Evolutionary conservation across 352 stramenopile genomes (phyloP).

Genomic region (Thraustochytrium striatum): DNA sequence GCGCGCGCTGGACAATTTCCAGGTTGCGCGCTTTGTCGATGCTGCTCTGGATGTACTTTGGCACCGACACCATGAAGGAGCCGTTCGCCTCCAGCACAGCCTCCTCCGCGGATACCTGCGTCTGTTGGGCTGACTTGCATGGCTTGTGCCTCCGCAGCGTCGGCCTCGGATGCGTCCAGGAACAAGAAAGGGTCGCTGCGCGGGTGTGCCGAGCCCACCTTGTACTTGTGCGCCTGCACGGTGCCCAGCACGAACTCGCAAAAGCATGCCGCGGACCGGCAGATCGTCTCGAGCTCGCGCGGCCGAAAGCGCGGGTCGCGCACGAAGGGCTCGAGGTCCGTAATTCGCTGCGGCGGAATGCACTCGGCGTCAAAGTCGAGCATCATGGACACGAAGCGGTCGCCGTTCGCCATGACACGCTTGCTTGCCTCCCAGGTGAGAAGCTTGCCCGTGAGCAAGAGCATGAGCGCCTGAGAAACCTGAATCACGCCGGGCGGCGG

Average conservation of each 20-base stretch:
- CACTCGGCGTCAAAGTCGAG: slow-evolving; percentile 52
- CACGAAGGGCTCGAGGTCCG: slow-evolving; percentile 56
- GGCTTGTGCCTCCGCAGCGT: not conserved
- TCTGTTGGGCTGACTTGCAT: slow-evolving; percentile 2
- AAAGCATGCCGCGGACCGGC: slow-evolving; percentile 73
- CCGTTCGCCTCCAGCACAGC: not conserved
- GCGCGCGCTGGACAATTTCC: not conserved
- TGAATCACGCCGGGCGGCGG: slow-evolving; percentile 58
- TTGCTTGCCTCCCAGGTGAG: slow-evolving; percentile 54
- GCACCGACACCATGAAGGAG: slow-evolving; percentile 42
- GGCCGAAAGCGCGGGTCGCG: slow-evolving; percentile 58
- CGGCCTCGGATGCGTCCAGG: slow-evolving; percentile 25
- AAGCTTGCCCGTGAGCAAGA: slow-evolving; percentile 55
- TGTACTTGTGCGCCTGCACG: slow-evolving; percentile 56
- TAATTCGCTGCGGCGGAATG: slow-evolving; percentile 52
- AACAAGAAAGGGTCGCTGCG: slow-evolving; percentile 40
- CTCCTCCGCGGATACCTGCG: not conserved
- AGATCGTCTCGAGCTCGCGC: slow-evolving; percentile 66
- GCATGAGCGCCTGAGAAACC: slow-evolving; percentile 59
- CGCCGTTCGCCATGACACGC: slow-evolving; percentile 55
- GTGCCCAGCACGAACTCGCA: slow-evolving; percentile 73
- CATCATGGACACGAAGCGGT: slow-evolving; percentile 55
- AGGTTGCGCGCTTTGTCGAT: slow-evolving; percentile 12
- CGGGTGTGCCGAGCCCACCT: slow-evolving; percentile 44
- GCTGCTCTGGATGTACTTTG: slow-evolving; percentile 21